A percentile compares a stretch with the other conserved stretches of the same genome.
phyloP scores from a whole-genome alignment of 768 basidiomycete genomes.

The Boletus subparvulus region DNA sequence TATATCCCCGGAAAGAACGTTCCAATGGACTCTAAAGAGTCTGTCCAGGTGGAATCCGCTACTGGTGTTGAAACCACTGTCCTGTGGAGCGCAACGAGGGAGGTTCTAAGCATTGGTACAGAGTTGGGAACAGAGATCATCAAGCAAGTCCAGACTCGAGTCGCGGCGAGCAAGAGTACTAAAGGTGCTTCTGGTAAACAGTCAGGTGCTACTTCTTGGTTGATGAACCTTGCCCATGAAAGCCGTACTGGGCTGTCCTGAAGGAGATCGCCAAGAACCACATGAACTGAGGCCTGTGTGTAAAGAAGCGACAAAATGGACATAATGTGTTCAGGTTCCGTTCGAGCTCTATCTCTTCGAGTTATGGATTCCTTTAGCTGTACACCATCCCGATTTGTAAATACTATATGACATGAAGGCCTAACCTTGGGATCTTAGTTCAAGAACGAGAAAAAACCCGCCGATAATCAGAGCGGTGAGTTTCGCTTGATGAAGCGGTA shows the following conservation, averaged over 20 bases:
- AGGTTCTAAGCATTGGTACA: constrained; percentile 11
- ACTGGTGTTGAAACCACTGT: constrained; percentile 2
- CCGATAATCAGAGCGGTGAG: background rate
- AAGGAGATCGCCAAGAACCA: constrained; percentile 15
- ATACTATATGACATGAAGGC: background rate
- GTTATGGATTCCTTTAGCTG: background rate
- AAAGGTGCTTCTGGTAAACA: constrained; percentile 8
- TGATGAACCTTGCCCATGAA: constrained; percentile 25
- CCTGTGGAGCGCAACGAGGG: constrained; percentile 20
- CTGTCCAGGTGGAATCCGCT: constrained; percentile 5
- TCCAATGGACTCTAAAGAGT: constrained; percentile 8
- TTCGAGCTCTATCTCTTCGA: constrained; percentile 2
- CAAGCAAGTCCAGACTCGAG: constrained; percentile 20
- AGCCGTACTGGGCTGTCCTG: constrained; percentile 24
- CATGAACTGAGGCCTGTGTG: background rate
- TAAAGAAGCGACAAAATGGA: background rate
- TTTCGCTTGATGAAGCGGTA: background rate
- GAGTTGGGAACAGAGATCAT: constrained; percentile 21
- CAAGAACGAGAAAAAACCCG: background rate
- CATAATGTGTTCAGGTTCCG: background rate
- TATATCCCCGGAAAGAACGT: constrained; percentile 32
- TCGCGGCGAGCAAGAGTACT: constrained; percentile 9
- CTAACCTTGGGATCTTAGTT: background rate
- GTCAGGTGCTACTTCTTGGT: constrained; percentile 22
- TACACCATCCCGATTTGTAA: background rate